Conservation (phyloP, 768 basidiomycete species). For the Nevesoporus exiguus region DNA sequence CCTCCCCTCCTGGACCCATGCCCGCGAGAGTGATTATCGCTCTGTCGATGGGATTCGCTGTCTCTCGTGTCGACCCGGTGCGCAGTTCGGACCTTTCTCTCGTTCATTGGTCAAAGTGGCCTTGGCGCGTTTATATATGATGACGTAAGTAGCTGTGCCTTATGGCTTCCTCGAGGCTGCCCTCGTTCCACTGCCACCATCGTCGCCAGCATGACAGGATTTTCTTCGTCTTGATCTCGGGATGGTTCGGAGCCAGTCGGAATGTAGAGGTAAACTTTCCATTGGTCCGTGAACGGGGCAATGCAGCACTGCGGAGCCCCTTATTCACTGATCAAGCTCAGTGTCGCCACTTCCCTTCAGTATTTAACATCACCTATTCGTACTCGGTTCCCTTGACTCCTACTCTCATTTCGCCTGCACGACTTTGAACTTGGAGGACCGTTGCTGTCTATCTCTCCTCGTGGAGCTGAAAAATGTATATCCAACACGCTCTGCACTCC, state of each 20-base stretch:
- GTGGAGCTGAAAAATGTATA: background rate
- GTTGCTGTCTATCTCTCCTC: background rate
- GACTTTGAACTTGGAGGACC: background rate
- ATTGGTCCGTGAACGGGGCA: constrained; percentile 21
- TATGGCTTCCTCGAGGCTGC: constrained; percentile 17
- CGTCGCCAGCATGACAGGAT: constrained; percentile 8
- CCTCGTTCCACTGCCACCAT: constrained; percentile 22
- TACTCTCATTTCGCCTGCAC: constrained; percentile 1
- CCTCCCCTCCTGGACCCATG: too few species aligned
- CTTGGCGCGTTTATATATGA: background rate
- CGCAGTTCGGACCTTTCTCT: background rate
- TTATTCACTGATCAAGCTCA: constrained; percentile 9
- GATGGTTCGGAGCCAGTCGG: constrained; percentile 13
- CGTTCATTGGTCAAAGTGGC: background rate
- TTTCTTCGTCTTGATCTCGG: constrained; percentile 13
- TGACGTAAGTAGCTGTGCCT: constrained; percentile 14
- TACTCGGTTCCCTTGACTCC: constrained; percentile 7
- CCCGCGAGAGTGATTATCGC: background rate
- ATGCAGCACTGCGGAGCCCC: constrained; percentile 12
- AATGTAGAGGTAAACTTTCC: constrained; percentile 11
- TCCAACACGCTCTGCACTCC: constrained; percentile 3
- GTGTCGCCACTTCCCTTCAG: constrained; percentile 7
- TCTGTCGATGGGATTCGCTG: background rate
- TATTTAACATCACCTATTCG: constrained; percentile 17
- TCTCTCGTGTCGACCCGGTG: background rate